A percentile compares a stretch with the other conserved stretches of the same genome.
Evolutionary conservation across 2,329 filamentous ascomycete species (phyloP).

Genomic region (Chrysosporium queenslandicum): DNA sequence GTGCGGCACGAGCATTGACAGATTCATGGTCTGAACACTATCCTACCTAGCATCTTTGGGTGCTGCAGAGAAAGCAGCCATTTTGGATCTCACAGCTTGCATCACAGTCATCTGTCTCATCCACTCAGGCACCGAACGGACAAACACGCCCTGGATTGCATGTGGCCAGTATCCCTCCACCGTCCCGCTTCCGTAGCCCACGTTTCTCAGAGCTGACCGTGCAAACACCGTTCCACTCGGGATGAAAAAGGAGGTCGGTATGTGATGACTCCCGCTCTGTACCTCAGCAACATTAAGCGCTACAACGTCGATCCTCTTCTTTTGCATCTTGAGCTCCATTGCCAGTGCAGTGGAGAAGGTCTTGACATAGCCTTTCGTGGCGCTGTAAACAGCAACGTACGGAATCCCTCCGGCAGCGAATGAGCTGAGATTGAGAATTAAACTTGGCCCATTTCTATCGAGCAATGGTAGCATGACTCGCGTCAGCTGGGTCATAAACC

Average conservation of each 20-base stretch:
- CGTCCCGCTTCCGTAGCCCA: constrained; percentile 28
- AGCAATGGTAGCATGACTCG: constrained; percentile 40
- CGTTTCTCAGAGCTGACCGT: constrained; percentile 25
- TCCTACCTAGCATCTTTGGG: neutral
- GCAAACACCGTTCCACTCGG: constrained; percentile 27
- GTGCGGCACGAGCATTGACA: too few species aligned
- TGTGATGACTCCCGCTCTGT: constrained; percentile 22
- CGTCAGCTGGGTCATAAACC: constrained; percentile 44
- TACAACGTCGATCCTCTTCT: constrained; percentile 32
- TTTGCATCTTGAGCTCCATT: constrained; percentile 36
- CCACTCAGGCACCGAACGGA: constrained; percentile 10
- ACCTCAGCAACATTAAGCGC: constrained; percentile 30
- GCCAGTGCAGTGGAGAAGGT: constrained; percentile 33
- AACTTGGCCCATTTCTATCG: constrained; percentile 31
- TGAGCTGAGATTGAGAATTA: constrained; percentile 46
- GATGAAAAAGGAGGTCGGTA: constrained; percentile 21
- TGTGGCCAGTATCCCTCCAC: constrained; percentile 29
- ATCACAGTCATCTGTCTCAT: constrained; percentile 5
- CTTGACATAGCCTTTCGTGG: constrained; percentile 40
- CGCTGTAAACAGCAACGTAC: constrained; percentile 39
- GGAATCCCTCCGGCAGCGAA: constrained; percentile 40
- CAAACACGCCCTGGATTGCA: constrained; percentile 21
- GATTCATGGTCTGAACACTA: neutral
- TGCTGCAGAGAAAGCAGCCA: neutral
- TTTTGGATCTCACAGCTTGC: neutral